Conservation (phyloP, 331 rosid species). For the Ulmus americana region DNA sequence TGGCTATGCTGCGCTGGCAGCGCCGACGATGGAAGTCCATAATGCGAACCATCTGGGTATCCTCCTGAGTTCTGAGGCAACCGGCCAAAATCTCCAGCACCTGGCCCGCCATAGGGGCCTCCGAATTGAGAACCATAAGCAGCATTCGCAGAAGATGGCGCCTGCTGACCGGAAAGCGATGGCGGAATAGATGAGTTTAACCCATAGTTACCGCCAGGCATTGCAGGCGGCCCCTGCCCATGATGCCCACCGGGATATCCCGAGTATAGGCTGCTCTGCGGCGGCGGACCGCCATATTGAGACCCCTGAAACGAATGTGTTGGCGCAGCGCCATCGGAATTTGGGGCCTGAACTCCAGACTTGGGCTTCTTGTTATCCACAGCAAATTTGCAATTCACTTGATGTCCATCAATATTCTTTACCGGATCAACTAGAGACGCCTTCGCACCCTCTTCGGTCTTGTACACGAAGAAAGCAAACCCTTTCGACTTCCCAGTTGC, state of each 20-base stretch:
- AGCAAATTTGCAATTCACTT: constrained; percentile 55
- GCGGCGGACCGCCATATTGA: constrained; percentile 20
- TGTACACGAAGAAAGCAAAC: constrained; percentile 55
- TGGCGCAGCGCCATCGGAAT: constrained; percentile 16
- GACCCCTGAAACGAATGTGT: constrained; percentile 30
- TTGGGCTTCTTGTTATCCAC: constrained; percentile 48
- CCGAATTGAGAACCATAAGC: constrained; percentile 36
- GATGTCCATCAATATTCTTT: constrained; percentile 55
- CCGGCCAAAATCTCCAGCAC: constrained; percentile 35
- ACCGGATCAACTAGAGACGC: constrained; percentile 41
- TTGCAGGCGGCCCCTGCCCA: constrained; percentile 20
- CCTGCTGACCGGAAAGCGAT: constrained; percentile 19
- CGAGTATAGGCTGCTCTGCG: constrained; percentile 18
- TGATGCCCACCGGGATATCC: constrained; percentile 36
- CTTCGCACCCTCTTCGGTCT: constrained; percentile 59
- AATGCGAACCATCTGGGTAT: constrained; percentile 39
- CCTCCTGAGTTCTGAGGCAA: constrained; percentile 37
- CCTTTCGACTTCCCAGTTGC: constrained; percentile 49
- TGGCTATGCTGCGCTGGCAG: constrained; percentile 38
- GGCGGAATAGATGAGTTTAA: constrained; percentile 27
- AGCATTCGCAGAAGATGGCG: constrained; percentile 13
- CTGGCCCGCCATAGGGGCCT: constrained; percentile 31
- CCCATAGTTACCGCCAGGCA: constrained; percentile 30
- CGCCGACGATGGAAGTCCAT: constrained; percentile 34
- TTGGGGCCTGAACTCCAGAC: constrained; percentile 16